A percentile compares a stretch with the other conserved stretches of the same genome.
Evolutionary conservation across 768 basidiomycete species (phyloP).

Genomic region (Pleurotus sapidus): DNA sequence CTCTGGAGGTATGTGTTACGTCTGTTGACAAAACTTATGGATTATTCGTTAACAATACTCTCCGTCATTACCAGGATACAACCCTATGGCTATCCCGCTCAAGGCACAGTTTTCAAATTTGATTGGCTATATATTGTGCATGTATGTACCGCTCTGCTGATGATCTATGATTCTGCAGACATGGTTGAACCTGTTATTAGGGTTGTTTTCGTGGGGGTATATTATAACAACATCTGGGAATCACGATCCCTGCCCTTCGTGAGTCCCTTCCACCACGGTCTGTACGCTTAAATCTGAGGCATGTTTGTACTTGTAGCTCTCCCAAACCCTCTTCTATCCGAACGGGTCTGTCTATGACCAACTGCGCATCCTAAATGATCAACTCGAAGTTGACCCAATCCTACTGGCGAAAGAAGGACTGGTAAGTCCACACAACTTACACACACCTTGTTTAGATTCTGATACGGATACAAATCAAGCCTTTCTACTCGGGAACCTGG

Average conservation of each 20-base stretch:
- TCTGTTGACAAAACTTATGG: neutral
- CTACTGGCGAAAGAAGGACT: slow-evolving; percentile 33
- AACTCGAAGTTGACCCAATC: slow-evolving; percentile 16
- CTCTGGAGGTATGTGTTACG: slow-evolving; percentile 28
- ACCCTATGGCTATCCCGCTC: slow-evolving; percentile 52
- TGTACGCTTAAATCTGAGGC: slow-evolving; percentile 25
- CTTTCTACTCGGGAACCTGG: slow-evolving; percentile 48
- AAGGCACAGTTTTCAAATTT: slow-evolving; percentile 46
- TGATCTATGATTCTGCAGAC: neutral
- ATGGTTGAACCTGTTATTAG: slow-evolving; percentile 13
- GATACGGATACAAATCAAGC: slow-evolving; percentile 17
- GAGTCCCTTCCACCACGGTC: neutral
- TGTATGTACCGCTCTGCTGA: slow-evolving; percentile 27
- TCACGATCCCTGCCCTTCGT: slow-evolving; percentile 31
- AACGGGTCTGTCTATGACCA: slow-evolving; percentile 45
- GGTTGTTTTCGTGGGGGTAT: slow-evolving; percentile 46
- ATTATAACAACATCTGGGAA: slow-evolving; percentile 54
- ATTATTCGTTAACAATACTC: neutral
- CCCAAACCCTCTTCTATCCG: slow-evolving; percentile 47
- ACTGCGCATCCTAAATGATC: slow-evolving; percentile 31
- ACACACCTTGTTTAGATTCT: no score
- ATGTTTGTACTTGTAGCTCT: slow-evolving; percentile 28
- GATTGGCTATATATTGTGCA: slow-evolving; percentile 47
- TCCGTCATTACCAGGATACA: slow-evolving; percentile 20
- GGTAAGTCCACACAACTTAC: slow-evolving; percentile 15